Conservation (phyloP, 1,284 basidiomycete species). For the Phylloporus gajari region DNA sequence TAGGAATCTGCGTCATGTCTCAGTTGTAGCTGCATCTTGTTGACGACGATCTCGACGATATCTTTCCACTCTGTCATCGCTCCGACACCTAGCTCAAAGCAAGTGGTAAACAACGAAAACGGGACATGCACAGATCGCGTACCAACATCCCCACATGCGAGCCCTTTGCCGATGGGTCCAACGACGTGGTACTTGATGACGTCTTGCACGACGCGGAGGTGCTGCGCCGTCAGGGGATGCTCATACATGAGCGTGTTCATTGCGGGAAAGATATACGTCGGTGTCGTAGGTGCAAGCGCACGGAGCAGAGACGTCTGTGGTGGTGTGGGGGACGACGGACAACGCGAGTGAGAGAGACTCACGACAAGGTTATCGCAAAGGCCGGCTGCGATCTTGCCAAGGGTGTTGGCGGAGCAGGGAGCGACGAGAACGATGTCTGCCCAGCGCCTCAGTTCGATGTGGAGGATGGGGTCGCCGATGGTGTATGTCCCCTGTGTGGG, state of each 20-base stretch:
- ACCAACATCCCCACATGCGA: slow-evolving; percentile 96
- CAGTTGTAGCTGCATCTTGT: slow-evolving; percentile 57
- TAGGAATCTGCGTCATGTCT: slow-evolving; percentile 1
- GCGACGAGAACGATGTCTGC: slow-evolving; percentile 94
- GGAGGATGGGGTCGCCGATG: slow-evolving; percentile 92
- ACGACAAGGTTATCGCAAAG: slow-evolving; percentile 92
- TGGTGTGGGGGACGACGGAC: not conserved
- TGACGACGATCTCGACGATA: slow-evolving; percentile 76
- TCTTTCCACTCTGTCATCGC: slow-evolving; percentile 95
- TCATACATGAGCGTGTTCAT: slow-evolving; percentile 99
- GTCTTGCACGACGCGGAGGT: slow-evolving; percentile 77
- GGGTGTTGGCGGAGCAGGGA: slow-evolving; percentile 94
- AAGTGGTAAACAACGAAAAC: not conserved
- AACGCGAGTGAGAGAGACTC: slow-evolving; percentile 38
- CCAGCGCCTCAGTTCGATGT: slow-evolving; percentile 97
- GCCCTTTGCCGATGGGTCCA: slow-evolving; percentile 85
- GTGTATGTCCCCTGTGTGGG: slow-evolving; percentile 60
- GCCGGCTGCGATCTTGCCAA: slow-evolving; percentile 91
- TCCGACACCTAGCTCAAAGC: slow-evolving; percentile 69
- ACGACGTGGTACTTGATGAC: slow-evolving; percentile 83
- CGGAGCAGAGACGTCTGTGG: slow-evolving; percentile 88
- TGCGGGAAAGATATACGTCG: slow-evolving; percentile 92
- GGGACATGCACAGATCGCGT: slow-evolving; percentile 34
- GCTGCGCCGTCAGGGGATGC: slow-evolving; percentile 90
- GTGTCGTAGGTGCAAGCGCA: slow-evolving; percentile 83